phyloP scores from a whole-genome alignment of 345 rosid species.

The Acer yangbiense region DNA sequence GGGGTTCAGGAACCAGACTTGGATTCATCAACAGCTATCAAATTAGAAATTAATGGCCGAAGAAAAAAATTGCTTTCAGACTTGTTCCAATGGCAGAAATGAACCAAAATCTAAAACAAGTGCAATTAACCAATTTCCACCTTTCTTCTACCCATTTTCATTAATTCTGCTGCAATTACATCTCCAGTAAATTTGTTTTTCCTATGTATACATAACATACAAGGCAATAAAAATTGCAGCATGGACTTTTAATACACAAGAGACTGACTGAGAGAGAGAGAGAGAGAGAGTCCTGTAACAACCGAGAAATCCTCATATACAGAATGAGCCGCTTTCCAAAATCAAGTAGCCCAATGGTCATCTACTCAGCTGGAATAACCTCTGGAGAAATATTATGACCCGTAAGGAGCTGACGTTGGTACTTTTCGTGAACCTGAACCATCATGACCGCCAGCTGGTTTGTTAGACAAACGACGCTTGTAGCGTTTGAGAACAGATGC shows the following conservation, averaged over 20 bases:
- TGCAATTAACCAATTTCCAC: neutral
- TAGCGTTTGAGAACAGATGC: slow-evolving; percentile 97
- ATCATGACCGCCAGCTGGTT: slow-evolving; percentile 38
- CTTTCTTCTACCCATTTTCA: slow-evolving; percentile 31
- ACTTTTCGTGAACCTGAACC: slow-evolving; percentile 49
- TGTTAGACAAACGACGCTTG: slow-evolving; percentile 78
- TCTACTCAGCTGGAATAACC: slow-evolving; percentile 19
- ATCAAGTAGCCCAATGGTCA: slow-evolving; percentile 30
- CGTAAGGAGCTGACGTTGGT: slow-evolving; percentile 24
- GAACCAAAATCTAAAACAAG: neutral
- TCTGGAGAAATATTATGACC: slow-evolving; percentile 19
- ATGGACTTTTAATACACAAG: slow-evolving; percentile 24
- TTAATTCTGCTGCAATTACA: slow-evolving; percentile 36
- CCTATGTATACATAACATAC: slow-evolving; percentile 39
- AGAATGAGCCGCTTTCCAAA: slow-evolving; percentile 32
- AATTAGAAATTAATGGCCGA: too few species aligned
- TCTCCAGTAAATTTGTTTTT: slow-evolving; percentile 24
- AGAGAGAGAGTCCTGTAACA: neutral
- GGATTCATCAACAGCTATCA: neutral
- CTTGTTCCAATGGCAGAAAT: neutral
- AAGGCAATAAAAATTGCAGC: slow-evolving; percentile 35
- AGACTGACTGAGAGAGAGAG: slow-evolving; percentile 12
- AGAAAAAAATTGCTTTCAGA: neutral
- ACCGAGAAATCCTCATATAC: slow-evolving; percentile 9
- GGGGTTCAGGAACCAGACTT: too few species aligned